A percentile compares a stretch with the other conserved stretches of the same genome.
phyloP scores from a whole-genome alignment of 2,329 filamentous ascomycete species.

The Pestalotiopsis sp. region DNA sequence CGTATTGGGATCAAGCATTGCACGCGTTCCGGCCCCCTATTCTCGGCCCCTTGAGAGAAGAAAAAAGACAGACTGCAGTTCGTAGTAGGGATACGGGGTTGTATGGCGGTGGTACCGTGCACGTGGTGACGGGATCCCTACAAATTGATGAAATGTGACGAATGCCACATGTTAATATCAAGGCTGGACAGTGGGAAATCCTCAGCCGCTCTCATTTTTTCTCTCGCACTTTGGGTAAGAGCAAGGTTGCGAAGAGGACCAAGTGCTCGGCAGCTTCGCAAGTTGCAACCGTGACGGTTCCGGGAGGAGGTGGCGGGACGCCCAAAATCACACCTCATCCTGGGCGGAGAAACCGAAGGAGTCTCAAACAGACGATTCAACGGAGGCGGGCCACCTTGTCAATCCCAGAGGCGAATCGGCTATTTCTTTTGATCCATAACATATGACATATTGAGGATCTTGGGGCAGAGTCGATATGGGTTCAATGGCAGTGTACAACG shows the following conservation, averaged over 20 bases:
- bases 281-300: conserved; percentile 3
- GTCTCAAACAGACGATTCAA: background rate
- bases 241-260: conserved; percentile 1
- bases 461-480: background rate
- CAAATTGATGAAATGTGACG: background rate
- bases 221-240: background rate
- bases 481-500: background rate
- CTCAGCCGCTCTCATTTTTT: too few relatives aligned
- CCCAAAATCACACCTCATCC: background rate
- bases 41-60: background rate
- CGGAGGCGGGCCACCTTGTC: background rate
- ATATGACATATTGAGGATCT: background rate
- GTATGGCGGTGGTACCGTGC: background rate
- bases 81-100: background rate
- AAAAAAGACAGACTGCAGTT: background rate
- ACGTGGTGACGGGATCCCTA: background rate
- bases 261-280: conserved; percentile 4
- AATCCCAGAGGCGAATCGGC: background rate
- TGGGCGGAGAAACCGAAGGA: background rate
- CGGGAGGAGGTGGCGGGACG: background rate
- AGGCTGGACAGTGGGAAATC: background rate
- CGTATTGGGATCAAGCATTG: background rate
- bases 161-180: background rate
- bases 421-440: background rate
- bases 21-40: background rate